Conservation (phyloP, 1,284 basidiomycete species). For the Violaceomyces palustris region DNA sequence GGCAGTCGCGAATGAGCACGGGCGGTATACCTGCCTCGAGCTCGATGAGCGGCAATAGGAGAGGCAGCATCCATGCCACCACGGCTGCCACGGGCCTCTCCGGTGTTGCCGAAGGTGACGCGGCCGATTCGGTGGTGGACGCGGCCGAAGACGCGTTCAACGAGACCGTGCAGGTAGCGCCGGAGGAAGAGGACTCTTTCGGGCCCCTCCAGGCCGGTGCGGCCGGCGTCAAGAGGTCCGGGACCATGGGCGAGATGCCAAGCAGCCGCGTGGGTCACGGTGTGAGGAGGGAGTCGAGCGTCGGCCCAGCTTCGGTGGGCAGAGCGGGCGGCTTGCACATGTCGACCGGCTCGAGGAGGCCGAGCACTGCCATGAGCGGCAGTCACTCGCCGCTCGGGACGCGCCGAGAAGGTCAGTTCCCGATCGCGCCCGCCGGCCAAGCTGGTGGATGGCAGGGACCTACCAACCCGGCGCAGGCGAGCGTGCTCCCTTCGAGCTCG, state of each 20-base stretch:
- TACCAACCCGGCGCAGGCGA: slow-evolving; percentile 19
- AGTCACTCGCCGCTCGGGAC: background rate
- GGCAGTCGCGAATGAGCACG: slow-evolving; percentile 39
- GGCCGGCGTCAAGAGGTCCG: no score
- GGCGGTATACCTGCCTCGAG: slow-evolving; percentile 28
- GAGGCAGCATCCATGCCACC: background rate
- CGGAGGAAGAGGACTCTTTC: no score
- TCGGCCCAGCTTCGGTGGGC: slow-evolving; percentile 24
- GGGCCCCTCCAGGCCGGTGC: no score
- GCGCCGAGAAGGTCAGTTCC: slow-evolving; percentile 1
- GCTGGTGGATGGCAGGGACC: slow-evolving; percentile 24
- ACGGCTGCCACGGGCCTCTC: background rate
- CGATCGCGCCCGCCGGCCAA: slow-evolving; percentile 12
- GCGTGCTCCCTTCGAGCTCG: slow-evolving; percentile 14
- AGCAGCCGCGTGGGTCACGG: slow-evolving; percentile 3
- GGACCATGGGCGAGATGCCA: slow-evolving; percentile 29
- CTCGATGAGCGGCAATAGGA: background rate
- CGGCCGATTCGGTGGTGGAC: background rate
- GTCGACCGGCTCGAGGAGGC: slow-evolving; percentile 17
- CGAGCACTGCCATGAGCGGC: slow-evolving; percentile 14
- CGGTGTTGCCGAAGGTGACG: background rate
- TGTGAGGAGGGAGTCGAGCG: slow-evolving; percentile 5
- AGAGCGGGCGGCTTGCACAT: slow-evolving; percentile 21
- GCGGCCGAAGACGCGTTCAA: no score
- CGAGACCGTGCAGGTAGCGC: slow-evolving; percentile 18